Evolutionary conservation across 2,329 filamentous ascomycete species (phyloP).

Genomic region (Pseudogymnoascus pannorum): DNA sequence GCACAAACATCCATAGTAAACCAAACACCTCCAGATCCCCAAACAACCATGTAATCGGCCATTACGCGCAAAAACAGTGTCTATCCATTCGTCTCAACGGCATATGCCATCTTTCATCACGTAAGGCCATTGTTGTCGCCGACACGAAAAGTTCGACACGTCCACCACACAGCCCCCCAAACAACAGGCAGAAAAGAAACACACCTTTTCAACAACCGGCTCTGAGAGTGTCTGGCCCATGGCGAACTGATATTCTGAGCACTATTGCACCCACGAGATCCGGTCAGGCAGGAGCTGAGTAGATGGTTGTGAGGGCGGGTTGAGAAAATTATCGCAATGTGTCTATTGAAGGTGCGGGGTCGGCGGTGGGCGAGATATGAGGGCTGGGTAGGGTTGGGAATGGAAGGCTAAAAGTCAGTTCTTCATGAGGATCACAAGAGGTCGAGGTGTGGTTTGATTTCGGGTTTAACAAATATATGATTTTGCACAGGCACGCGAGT

Average conservation of each 20-base stretch:
- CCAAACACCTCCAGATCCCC: background rate
- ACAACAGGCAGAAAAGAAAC: conserved; percentile 26
- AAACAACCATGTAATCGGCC: background rate
- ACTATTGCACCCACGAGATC: background rate
- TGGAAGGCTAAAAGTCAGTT: background rate
- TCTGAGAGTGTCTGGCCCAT: conserved; percentile 99
- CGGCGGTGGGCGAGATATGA: background rate
- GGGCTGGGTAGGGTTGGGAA: background rate
- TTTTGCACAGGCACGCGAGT: background rate
- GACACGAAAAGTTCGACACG: conserved; percentile 1
- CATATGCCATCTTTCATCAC: background rate
- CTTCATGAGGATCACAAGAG: background rate
- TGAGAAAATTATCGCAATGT: conserved; percentile 4
- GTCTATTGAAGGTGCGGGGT: conserved; percentile 1
- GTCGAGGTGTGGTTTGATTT: background rate
- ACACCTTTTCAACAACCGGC: conserved; percentile 97
- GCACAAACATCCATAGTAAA: background rate
- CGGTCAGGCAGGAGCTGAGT: background rate
- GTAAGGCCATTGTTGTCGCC: background rate
- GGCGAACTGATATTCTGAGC: conserved; percentile 4
- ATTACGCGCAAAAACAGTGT: background rate
- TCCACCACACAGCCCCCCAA: conserved; percentile 8
- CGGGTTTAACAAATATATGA: conserved; percentile 2
- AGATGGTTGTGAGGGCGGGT: background rate
- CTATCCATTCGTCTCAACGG: background rate